Percentiles rank a stretch among this genome's conserved stretches.
These are phyloP conservation scores for Capsella bursapastoris DNA, from an alignment of 345 rosid species.

Conservation along the genomic window DNA sequence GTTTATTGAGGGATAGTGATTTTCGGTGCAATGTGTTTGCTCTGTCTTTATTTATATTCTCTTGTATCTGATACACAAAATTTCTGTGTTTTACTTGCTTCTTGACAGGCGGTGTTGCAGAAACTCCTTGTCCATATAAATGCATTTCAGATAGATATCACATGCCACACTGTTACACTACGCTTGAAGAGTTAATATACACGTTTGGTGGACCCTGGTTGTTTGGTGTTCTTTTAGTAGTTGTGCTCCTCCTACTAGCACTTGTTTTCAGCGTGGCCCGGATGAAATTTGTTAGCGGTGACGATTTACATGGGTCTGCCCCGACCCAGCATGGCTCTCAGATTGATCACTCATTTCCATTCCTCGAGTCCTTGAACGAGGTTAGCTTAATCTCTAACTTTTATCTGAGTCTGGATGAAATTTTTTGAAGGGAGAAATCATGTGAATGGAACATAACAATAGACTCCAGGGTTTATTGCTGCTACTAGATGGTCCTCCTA, in stretches of 20 bases:
- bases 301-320: constrained; percentile 65
- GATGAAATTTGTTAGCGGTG: constrained; percentile 87
- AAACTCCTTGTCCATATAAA: constrained; percentile 83
- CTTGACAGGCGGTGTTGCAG: constrained; percentile 80
- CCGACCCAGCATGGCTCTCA: constrained; percentile 70
- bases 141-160: constrained; percentile 87
- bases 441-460: constrained; percentile 7
- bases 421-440: constrained; percentile 8
- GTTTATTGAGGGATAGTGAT: constrained; percentile 1
- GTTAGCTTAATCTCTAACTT: constrained; percentile 45
- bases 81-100: constrained; percentile 10
- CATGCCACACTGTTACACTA: constrained; percentile 90
- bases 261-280: constrained; percentile 93
- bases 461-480: neutral
- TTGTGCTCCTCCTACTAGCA: constrained; percentile 79
- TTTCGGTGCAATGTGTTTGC: neutral
- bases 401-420: neutral
- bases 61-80: constrained; percentile 18
- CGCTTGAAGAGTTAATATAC: constrained; percentile 87
- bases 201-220: constrained; percentile 98
- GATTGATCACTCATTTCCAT: constrained; percentile 81
- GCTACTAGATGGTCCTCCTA: neutral
- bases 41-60: constrained; percentile 13
- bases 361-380: constrained; percentile 93
- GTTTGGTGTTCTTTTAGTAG: constrained; percentile 73